These are phyloP conservation scores for Lecanicillium sp. DNA, from an alignment of 2,329 filamentous ascomycete genomes.

Conservation along the genomic window DNA sequence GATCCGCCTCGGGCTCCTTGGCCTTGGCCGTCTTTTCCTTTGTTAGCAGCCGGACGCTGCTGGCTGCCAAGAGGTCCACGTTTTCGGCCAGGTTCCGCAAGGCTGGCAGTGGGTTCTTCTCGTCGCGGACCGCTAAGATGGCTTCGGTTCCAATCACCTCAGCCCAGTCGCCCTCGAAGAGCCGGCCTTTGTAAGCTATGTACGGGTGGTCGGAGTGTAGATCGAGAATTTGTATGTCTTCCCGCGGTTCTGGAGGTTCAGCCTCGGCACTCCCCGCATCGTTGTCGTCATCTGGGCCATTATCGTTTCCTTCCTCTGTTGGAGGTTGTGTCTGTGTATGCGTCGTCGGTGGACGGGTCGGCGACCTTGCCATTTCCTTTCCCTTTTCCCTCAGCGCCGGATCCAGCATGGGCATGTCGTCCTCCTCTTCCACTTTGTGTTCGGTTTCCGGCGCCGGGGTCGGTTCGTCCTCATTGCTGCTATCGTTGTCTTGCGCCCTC, in stretches of 20 bases:
- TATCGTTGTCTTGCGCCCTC: constrained; percentile 15
- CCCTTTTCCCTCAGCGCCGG: constrained; percentile 16
- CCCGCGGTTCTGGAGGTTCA: constrained; percentile 1
- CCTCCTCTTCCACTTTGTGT: constrained; percentile 19
- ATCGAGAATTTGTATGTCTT: constrained; percentile 71
- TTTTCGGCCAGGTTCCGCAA: constrained; percentile 46
- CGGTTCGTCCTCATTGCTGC: constrained; percentile 21
- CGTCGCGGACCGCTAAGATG: constrained; percentile 61
- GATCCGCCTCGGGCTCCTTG: constrained; percentile 26
- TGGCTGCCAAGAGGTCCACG: constrained; percentile 66
- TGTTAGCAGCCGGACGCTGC: constrained; percentile 62
- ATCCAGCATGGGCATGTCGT: constrained; percentile 18
- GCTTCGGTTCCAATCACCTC: constrained; percentile 79
- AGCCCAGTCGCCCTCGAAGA: constrained; percentile 76
- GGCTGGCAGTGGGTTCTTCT: constrained; percentile 31
- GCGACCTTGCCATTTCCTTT: constrained; percentile 11
- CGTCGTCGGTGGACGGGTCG: constrained; percentile 1
- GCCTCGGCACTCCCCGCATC: constrained; percentile 9
- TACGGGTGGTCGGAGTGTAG: constrained; percentile 70
- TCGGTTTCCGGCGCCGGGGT: constrained; percentile 19
- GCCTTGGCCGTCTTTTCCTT: constrained; percentile 53
- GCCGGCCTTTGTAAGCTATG: constrained; percentile 68
- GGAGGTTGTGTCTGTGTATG: constrained; percentile 9
- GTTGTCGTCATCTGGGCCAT: constrained; percentile 3
- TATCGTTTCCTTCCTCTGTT: constrained; percentile 5